Base-by-base conservation (phyloP, 805 yeast species). In the Zygosaccharomyces bisporus region DNA sequence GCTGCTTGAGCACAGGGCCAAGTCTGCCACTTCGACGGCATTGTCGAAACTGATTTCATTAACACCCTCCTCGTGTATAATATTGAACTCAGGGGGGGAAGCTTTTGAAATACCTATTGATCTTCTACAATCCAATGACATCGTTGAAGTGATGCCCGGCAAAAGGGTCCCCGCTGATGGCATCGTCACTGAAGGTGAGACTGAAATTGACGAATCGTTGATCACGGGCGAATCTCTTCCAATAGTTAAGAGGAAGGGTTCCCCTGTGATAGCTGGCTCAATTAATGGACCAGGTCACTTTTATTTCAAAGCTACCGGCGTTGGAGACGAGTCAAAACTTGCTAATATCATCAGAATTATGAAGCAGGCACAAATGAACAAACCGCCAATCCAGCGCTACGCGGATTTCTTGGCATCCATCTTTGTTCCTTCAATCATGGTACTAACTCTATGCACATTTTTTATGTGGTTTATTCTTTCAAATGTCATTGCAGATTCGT, bases 111-210 rank as follows among this genome's bases (percentile, higher is more conserved):
- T 93, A n/a, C 71, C 84, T 21, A 78, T 88, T 19, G 96, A 88
- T 53, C 73, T 86, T 47, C 65, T 93, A 34, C 95, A 93, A 59
- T 70, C 74, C 7, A 75, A 77, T 55, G 99, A 93, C 63, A 72
- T 86, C 23, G 83, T 87, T 0, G 74, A 86, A 13, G 74, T 93
- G 2, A 71, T 80, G 36, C 95, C 98, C 0, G 99, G 99, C 8
- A 82, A 82, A 41, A 86, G 80, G 53, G 76, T 93, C 3, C 96
- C 98, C 1, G 89, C 96, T 1, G 99, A 93, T 70, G 99, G 98
- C 38, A 61, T 73, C 6, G 80, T 95, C 13, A 66, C 84, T 1
- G 72, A 72, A 51, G 99, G 99, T 6, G 76, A 76, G 45, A 77
- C 96, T 0, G 95, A 86, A 56, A 75, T 88, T 24, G 91, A 90